Evolutionary conservation across 495 filamentous ascomycete genomes (phyloP).

Genomic region (Evernia prunastri): DNA sequence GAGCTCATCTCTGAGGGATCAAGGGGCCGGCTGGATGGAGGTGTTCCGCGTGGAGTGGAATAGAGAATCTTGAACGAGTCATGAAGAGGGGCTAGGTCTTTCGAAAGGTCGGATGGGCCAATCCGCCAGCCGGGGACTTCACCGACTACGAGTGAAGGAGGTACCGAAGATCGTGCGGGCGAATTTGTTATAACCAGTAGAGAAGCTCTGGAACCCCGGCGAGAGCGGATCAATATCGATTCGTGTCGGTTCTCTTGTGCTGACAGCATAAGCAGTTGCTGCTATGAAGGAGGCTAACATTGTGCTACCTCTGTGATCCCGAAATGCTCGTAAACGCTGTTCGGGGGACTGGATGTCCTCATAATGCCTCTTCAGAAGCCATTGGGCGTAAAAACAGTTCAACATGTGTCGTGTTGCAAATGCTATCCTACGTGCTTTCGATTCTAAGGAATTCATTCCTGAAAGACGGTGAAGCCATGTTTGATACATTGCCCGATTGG

Average conservation of each 20-base stretch:
- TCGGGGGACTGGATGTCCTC: not conserved
- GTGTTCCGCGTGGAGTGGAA: not conserved
- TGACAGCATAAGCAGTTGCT: not conserved
- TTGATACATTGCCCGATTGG: not conserved
- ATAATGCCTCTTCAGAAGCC: not conserved
- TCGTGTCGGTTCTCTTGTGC: not conserved
- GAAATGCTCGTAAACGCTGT: not conserved
- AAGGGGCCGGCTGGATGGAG: not conserved
- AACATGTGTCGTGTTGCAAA: no score
- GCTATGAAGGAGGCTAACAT: conserved; percentile 3
- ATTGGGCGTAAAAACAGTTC: no score
- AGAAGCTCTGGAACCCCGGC: not conserved
- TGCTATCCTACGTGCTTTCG: no score
- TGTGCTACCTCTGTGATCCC: not conserved
- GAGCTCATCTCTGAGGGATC: not conserved
- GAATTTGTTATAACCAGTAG: not conserved
- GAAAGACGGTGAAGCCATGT: not conserved
- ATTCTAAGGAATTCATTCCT: no score
- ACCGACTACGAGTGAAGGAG: not conserved
- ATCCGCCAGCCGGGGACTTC: not conserved
- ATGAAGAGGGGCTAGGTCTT: not conserved
- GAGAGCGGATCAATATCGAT: not conserved
- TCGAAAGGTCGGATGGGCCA: not conserved
- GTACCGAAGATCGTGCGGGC: not conserved
- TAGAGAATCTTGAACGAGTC: not conserved